Conservation (phyloP, 371 early-diverging fungal species). For the Syncephalastrum sp. region DNA sequence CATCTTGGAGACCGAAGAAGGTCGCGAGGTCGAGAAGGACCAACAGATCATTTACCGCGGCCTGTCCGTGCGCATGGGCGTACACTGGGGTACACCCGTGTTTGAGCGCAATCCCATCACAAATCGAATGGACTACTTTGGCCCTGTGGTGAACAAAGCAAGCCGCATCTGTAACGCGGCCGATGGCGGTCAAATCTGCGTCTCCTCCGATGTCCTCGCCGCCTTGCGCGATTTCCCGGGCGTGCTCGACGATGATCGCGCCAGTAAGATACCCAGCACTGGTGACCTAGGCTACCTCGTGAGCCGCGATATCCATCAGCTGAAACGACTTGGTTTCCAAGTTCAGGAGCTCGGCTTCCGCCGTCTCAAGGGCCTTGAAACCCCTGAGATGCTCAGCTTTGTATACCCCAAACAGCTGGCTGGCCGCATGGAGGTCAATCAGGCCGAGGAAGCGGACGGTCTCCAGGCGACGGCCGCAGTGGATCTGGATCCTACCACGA, state of each 20-base stretch:
- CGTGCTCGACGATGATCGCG: slow-evolving; percentile 31
- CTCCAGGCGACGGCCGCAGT: not conserved
- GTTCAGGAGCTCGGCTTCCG: slow-evolving; percentile 79
- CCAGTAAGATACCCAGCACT: not conserved
- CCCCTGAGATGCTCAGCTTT: slow-evolving; percentile 78
- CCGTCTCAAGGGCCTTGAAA: slow-evolving; percentile 90
- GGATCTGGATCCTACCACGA: not conserved
- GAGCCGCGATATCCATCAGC: slow-evolving; percentile 55
- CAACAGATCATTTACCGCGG: slow-evolving; percentile 77
- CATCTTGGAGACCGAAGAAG: slow-evolving; percentile 79
- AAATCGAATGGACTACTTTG: slow-evolving; percentile 95
- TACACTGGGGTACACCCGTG: slow-evolving; percentile 91
- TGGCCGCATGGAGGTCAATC: slow-evolving; percentile 38
- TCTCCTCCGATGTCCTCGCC: slow-evolving; percentile 65
- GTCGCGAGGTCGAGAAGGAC: slow-evolving; percentile 71
- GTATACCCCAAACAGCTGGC: slow-evolving; percentile 67
- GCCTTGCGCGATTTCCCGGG: slow-evolving; percentile 47
- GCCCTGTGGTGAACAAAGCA: slow-evolving; percentile 90
- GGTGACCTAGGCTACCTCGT: slow-evolving; percentile 26
- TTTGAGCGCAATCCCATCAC: slow-evolving; percentile 91
- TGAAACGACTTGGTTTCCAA: slow-evolving; percentile 72
- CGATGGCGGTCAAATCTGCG: slow-evolving; percentile 91
- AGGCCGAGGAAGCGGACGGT: slow-evolving; percentile 17
- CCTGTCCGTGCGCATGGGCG: slow-evolving; percentile 92
- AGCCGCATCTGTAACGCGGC: slow-evolving; percentile 86